These are phyloP conservation scores for Vaccinium vitisidaea DNA, from an alignment of 148 eudicot genomes.

Conservation along the genomic window DNA sequence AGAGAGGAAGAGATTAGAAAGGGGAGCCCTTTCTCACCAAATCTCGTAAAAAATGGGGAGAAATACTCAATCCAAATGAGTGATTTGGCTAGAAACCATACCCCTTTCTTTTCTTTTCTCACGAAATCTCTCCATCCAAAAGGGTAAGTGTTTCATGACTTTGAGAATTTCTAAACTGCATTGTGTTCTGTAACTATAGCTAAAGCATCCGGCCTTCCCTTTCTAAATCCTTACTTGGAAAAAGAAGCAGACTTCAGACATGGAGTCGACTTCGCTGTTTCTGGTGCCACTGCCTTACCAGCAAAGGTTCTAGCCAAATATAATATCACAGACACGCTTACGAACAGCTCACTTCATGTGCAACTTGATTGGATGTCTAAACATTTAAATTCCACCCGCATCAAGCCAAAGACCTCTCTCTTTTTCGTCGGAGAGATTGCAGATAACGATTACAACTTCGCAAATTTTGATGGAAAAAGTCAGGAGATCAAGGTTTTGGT, in stretches of 20 bases:
- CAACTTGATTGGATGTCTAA: slow-evolving; percentile 11
- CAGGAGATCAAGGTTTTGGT: not conserved
- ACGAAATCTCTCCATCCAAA: no score
- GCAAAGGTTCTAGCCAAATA: not conserved
- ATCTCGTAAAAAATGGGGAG: no score
- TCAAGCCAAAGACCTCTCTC: not conserved
- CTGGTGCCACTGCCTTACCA: not conserved
- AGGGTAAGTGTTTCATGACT: no score
- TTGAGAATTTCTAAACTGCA: not conserved
- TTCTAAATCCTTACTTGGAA: not conserved
- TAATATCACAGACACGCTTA: not conserved
- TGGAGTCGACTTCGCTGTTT: not conserved
- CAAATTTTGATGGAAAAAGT: not conserved
- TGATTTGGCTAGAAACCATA: no score
- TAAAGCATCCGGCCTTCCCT: not conserved
- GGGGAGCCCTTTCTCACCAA: no score
- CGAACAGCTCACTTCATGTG: not conserved
- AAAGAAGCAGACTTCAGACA: not conserved
- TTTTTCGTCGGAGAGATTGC: not conserved
- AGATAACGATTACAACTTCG: not conserved
- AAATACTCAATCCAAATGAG: no score
- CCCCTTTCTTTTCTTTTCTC: no score
- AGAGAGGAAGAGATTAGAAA: no score
- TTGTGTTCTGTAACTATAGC: not conserved
- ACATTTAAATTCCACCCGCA: not conserved